Evolutionary conservation across 495 filamentous ascomycete genomes (phyloP).

Genomic region (Neurospora africana): DNA sequence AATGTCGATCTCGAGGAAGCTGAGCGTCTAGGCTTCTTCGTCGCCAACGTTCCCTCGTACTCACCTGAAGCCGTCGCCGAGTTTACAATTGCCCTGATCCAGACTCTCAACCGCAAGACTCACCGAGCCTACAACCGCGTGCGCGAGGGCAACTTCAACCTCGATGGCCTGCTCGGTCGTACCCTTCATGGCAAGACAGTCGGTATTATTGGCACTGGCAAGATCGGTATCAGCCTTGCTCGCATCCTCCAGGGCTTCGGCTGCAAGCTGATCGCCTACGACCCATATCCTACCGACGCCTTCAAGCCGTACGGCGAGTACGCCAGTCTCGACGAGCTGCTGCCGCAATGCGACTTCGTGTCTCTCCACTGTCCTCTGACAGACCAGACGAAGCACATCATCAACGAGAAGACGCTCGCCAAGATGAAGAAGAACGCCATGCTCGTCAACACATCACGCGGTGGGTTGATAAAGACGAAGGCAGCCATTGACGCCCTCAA

Average conservation of each 20-base stretch:
- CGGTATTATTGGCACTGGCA: conserved; percentile 44
- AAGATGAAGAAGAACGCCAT: conserved; percentile 50
- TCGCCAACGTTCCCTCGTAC: conserved; percentile 59
- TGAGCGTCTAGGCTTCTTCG: conserved; percentile 46
- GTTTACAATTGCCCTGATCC: conserved; percentile 56
- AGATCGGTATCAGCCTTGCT: conserved; percentile 41
- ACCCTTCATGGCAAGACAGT: conserved; percentile 54
- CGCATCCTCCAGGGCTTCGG: conserved; percentile 53
- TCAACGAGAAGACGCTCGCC: conserved; percentile 42
- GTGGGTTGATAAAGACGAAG: conserved; percentile 48
- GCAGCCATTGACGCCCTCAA: conserved; percentile 54
- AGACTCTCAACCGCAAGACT: conserved; percentile 59
- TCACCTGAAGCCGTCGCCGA: conserved; percentile 65
- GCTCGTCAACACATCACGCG: conserved; percentile 58
- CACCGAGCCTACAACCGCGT: conserved; percentile 64
- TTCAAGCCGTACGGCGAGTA: conserved; percentile 43
- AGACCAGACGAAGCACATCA: conserved; percentile 48
- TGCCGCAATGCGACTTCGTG: conserved; percentile 48
- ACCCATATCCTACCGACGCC: conserved; percentile 40
- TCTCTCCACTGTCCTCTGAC: conserved; percentile 57
- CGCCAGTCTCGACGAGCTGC: conserved; percentile 43
- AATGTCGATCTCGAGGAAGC: conserved; percentile 52
- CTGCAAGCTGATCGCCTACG: conserved; percentile 48
- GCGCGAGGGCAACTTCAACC: conserved; percentile 60
- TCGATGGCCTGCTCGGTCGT: conserved; percentile 52